Conservation (phyloP, 1,284 basidiomycete species). For the Puccinia horiana region DNA sequence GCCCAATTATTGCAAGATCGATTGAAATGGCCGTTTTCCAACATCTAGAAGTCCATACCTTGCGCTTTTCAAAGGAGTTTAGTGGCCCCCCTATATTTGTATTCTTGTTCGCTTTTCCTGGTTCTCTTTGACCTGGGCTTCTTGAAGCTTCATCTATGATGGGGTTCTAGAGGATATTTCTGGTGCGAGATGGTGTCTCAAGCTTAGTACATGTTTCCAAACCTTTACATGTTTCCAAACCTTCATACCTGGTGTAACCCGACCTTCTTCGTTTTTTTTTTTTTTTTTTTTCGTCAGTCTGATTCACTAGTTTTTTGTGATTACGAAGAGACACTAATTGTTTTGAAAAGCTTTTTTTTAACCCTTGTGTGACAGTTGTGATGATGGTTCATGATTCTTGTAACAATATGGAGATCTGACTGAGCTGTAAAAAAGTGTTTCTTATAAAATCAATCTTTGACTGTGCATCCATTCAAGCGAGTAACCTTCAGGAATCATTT, state of each 20-base stretch:
- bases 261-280: background rate
- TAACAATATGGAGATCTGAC: background rate
- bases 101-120: background rate
- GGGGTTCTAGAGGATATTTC: background rate
- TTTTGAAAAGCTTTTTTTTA: background rate
- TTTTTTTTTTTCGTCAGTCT: background rate
- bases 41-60: background rate
- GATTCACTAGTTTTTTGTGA: background rate
- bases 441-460: no score
- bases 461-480: no score
- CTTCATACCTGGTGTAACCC: background rate
- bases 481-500: no score
- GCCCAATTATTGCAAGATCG: constrained; percentile 27
- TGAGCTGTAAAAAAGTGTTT: no score
- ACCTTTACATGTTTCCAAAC: no score
- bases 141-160: background rate
- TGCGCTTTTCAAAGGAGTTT: background rate
- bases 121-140: background rate
- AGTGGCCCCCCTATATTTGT: no score
- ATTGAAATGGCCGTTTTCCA: constrained; percentile 24
- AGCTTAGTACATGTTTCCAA: background rate
- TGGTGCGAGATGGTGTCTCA: background rate
- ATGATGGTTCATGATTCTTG: background rate
- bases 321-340: background rate
- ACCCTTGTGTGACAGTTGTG: background rate